A percentile compares a stretch with the other conserved stretches of the same genome.
phyloP scores from a whole-genome alignment of 1,284 basidiomycete genomes.

The Apiotrichum akiyoshidainum region DNA sequence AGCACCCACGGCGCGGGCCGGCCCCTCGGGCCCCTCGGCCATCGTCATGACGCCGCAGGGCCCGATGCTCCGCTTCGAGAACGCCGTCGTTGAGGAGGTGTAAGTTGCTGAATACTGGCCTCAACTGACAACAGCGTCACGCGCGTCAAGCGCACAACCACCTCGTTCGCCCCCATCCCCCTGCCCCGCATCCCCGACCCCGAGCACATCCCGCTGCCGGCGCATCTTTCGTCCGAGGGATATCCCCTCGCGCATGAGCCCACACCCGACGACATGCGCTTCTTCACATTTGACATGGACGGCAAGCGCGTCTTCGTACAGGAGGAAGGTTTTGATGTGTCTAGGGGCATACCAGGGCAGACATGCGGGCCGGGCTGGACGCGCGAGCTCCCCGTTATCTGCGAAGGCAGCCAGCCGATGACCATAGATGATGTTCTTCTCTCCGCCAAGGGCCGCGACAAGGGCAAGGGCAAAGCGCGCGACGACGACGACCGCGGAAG shows the following conservation, averaged over 20 bases:
- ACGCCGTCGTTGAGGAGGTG: slow-evolving; percentile 48
- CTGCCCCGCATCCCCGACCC: slow-evolving; percentile 43
- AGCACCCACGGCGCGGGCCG: neutral
- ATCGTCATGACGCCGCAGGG: slow-evolving; percentile 19
- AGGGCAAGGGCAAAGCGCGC: slow-evolving; percentile 28
- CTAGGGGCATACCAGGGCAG: slow-evolving; percentile 8
- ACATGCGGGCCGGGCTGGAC: slow-evolving; percentile 26
- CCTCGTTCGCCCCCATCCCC: slow-evolving; percentile 44
- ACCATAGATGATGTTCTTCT: slow-evolving; percentile 9
- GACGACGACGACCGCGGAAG: neutral
- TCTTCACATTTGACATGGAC: slow-evolving; percentile 42
- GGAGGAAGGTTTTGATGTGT: slow-evolving; percentile 31
- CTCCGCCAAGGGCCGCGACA: slow-evolving; percentile 16
- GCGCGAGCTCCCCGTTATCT: slow-evolving; percentile 23
- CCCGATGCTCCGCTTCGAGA: slow-evolving; percentile 40
- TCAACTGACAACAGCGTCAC: slow-evolving; percentile 32
- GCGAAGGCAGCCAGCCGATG: slow-evolving; percentile 14
- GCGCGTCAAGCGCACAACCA: slow-evolving; percentile 44
- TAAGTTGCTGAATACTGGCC: slow-evolving; percentile 19
- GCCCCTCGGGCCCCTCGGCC: neutral
- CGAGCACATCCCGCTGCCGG: slow-evolving; percentile 29
- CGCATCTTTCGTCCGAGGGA: slow-evolving; percentile 27
- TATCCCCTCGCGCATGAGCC: slow-evolving; percentile 46
- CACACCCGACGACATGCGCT: slow-evolving; percentile 43
- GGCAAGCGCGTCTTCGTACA: slow-evolving; percentile 42